These are phyloP conservation scores for Candida orba DNA, from an alignment of 805 yeast species.

Conservation along the genomic window DNA sequence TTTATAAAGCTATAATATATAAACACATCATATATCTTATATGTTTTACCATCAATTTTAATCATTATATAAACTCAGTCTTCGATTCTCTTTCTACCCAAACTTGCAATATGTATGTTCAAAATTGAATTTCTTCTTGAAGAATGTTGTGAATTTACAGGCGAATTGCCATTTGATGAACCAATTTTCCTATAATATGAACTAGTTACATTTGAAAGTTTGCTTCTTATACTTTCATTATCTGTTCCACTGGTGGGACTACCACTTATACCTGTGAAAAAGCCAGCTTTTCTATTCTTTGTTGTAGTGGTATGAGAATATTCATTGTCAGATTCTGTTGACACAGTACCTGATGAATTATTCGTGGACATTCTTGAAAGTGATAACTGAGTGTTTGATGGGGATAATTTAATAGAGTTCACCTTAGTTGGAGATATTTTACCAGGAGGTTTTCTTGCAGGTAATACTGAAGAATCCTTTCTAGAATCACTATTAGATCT, in stretches of 20 bases:
- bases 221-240: slow-evolving; percentile 1
- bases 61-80: too few relatives aligned
- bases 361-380: slow-evolving; percentile 8
- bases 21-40: too few relatives aligned
- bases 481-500: slow-evolving; percentile 1
- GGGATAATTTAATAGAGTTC: slow-evolving; percentile 7
- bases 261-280: neutral
- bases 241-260: neutral
- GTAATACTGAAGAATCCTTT: neutral
- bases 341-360: slow-evolving; percentile 3
- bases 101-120: slow-evolving; percentile 20
- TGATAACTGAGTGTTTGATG: slow-evolving; percentile 1
- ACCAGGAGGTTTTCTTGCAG: slow-evolving; percentile 8
- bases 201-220: slow-evolving; percentile 1
- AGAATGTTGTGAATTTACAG: neutral
- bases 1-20: too few relatives aligned
- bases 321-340: slow-evolving; percentile 5
- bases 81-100: slow-evolving; percentile 11
- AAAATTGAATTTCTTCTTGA: slow-evolving; percentile 14
- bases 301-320: neutral
- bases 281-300: neutral
- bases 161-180: neutral
- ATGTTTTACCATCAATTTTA: too few relatives aligned
- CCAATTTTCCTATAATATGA: slow-evolving; percentile 1
- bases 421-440: slow-evolving; percentile 5